These are phyloP conservation scores for Pestalotiopsis sp. DNA, from an alignment of 2,329 filamentous ascomycete genomes.

Conservation along the genomic window DNA sequence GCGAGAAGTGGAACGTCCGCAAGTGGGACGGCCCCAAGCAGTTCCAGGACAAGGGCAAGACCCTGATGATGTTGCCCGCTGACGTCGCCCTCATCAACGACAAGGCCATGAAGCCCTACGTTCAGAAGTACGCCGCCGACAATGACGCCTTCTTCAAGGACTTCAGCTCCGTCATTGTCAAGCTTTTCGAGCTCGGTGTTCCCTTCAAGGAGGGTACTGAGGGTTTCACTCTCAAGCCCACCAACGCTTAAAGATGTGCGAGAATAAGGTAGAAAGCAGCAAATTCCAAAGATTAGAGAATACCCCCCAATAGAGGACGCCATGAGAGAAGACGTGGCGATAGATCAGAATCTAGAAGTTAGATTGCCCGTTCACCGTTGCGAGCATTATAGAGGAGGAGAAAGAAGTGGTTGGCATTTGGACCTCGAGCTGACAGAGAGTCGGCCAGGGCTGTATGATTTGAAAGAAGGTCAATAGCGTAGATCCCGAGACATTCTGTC, in stretches of 20 bases:
- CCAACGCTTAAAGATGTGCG: slow-evolving; percentile 33
- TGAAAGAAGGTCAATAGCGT: too few relatives aligned
- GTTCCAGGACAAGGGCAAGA: slow-evolving; percentile 81
- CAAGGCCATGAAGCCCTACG: slow-evolving; percentile 79
- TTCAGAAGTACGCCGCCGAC: slow-evolving; percentile 89
- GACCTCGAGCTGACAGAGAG: background rate
- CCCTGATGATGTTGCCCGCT: slow-evolving; percentile 95
- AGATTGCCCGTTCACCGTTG: background rate
- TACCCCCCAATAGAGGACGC: slow-evolving; percentile 9
- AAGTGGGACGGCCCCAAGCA: slow-evolving; percentile 91
- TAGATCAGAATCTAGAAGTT: slow-evolving; percentile 3
- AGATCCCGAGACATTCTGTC: too few relatives aligned
- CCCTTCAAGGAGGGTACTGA: slow-evolving; percentile 73
- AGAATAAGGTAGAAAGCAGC: background rate
- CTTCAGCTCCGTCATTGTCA: slow-evolving; percentile 76
- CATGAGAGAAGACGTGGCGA: background rate
- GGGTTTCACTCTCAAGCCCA: slow-evolving; percentile 67
- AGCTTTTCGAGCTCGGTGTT: slow-evolving; percentile 92
- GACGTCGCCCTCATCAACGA: slow-evolving; percentile 88
- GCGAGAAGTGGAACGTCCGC: slow-evolving; percentile 90
- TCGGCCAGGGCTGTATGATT: too few relatives aligned
- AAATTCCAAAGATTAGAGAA: background rate
- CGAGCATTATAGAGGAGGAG: background rate
- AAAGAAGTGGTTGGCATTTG: background rate
- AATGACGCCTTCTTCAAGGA: slow-evolving; percentile 92